A percentile compares a stretch with the other conserved stretches of the same genome.
phyloP scores from a whole-genome alignment of 1,139 yeast genomes.

The Yamadazyma buinensis region DNA sequence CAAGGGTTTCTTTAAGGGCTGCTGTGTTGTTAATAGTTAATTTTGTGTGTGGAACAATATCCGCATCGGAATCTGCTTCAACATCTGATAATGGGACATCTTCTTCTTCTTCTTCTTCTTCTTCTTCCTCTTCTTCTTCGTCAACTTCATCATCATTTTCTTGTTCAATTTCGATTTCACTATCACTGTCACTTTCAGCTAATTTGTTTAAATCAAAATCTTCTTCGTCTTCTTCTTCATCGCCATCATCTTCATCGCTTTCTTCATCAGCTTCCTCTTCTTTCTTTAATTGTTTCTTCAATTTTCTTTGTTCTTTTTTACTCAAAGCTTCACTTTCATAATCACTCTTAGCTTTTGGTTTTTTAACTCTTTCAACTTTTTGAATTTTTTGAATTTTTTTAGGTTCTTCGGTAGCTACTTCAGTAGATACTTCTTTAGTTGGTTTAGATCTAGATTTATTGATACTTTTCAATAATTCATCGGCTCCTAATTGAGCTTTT shows the following conservation, averaged over 20 bases:
- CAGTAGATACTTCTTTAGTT: not conserved
- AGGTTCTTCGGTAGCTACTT: not conserved
- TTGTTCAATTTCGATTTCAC: constrained; percentile 37
- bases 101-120: constrained; percentile 47
- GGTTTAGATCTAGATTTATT: constrained; percentile 26
- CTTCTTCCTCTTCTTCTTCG: constrained; percentile 43
- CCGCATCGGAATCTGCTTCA: constrained; percentile 82
- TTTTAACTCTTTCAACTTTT: constrained; percentile 10
- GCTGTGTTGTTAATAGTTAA: constrained; percentile 72
- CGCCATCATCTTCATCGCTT: constrained; percentile 22
- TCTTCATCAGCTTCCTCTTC: constrained; percentile 19
- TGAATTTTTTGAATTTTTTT: constrained; percentile 5
- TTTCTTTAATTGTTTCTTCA: constrained; percentile 46
- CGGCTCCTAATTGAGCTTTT: constrained; percentile 34
- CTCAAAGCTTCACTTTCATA: constrained; percentile 49
- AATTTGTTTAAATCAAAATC: constrained; percentile 52
- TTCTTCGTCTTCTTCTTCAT: constrained; percentile 27
- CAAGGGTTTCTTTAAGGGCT: constrained; percentile 65
- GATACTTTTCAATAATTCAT: constrained; percentile 23
- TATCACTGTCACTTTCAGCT: constrained; percentile 51
- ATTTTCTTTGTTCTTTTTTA: constrained; percentile 61
- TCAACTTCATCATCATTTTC: constrained; percentile 43
- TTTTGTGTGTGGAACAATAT: constrained; percentile 84
- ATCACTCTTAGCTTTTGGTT: constrained; percentile 25
- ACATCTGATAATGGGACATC: constrained; percentile 77